phyloP scores from a whole-genome alignment of 176 grass and related monocot species.

The Guadua angustifolia region DNA sequence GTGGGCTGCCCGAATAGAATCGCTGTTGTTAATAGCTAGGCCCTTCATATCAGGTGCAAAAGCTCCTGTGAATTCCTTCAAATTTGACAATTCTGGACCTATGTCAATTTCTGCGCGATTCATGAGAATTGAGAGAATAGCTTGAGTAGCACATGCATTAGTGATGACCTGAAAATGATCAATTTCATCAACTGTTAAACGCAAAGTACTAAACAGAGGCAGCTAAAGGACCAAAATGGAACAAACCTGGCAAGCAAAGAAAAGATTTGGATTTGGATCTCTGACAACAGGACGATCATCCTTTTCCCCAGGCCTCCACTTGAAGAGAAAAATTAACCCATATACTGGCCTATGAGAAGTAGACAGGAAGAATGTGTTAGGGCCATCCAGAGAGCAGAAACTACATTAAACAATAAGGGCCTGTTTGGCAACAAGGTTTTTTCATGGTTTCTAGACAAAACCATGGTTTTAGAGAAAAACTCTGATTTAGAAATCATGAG shows the following conservation, averaged over 20 bases:
- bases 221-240: neutral
- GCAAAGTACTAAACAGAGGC: slow-evolving; percentile 1
- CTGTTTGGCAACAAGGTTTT: too few relatives aligned
- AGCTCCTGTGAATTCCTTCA: slow-evolving; percentile 92
- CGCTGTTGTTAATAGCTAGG: slow-evolving; percentile 88
- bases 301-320: slow-evolving; percentile 82
- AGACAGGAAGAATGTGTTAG: slow-evolving; percentile 13
- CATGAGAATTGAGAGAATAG: slow-evolving; percentile 94
- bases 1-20: slow-evolving; percentile 80
- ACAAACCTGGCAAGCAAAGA: slow-evolving; percentile 75
- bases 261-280: slow-evolving; percentile 76
- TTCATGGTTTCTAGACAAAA: too few relatives aligned
- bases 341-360: slow-evolving; percentile 78
- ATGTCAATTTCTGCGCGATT: slow-evolving; percentile 88
- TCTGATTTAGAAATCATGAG: too few relatives aligned
- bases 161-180: slow-evolving; percentile 75
- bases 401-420: neutral
- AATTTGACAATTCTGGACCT: slow-evolving; percentile 75
- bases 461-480: too few relatives aligned
- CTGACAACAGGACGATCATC: slow-evolving; percentile 62
- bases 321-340: slow-evolving; percentile 96
- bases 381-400: neutral
- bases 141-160: slow-evolving; percentile 98
- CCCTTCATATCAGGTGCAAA: slow-evolving; percentile 93
- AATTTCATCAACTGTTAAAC: slow-evolving; percentile 16